Evolutionary conservation across 2,329 filamentous ascomycete genomes (phyloP), one percentile per base, ranked within the genome.

Genomic region (Diaporthe citriasiana): DNA sequence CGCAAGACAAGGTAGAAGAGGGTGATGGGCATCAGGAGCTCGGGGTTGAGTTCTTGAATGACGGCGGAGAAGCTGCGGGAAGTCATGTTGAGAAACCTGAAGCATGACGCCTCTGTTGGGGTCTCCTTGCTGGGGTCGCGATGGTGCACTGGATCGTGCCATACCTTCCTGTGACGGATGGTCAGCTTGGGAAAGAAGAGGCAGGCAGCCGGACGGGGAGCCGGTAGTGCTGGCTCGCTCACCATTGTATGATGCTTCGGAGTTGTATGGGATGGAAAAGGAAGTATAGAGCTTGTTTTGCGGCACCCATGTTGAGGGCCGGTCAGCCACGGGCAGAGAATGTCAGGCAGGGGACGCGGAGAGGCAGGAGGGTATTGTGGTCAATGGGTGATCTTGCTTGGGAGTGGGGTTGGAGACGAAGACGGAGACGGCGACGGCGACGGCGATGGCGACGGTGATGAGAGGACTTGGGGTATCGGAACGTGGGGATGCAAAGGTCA

Each of bases 1-100:
- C 97, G 94, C 71, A 99, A 89, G 70, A 95, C 90, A 38, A 99
- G 90, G 86, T 99, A 99, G 89, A 99, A 99, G 13, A 98, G 87
- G 72, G 93, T 74, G 59, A 98, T 89, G 33, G 97, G 95, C 53
- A 98, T 90, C 47, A 98, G 90, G 42, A 99, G 91, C 85, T 99
- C 96, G 0, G 95, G 95, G 82, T 98, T 95, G 56, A 99, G 90
- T 85, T 99, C 97, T 84, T 97, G 92, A 77, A 99, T 99, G 81
- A 99, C 97, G 60, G 95, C 89, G 70, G 93, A 89, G 84, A 99
- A 99, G 83, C 95, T 98, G 75, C 97, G 94, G 82, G 95, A 98
- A 70, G 97, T 99, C 86, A 93, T 78, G 79, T 96, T 89, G 77
- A 99, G 91, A 83, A 93, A 94, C 77, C 93, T 87, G 87, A 97